Evolutionary conservation across 257 asterid species (phyloP).

Genomic region (Handroanthus guayacan): DNA sequence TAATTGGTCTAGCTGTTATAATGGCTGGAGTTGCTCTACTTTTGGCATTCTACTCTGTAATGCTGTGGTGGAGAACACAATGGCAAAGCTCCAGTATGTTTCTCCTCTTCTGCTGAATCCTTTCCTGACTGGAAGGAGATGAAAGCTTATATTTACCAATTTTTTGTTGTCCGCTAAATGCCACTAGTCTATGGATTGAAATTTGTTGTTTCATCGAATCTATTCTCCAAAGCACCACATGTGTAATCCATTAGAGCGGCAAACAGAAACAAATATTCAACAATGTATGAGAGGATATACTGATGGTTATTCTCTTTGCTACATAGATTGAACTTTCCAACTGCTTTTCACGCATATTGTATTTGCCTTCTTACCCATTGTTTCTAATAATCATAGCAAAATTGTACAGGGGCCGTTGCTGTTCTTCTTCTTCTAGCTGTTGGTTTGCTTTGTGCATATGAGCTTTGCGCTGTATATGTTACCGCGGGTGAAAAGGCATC

Average conservation of each 20-base stretch:
- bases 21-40: conserved; percentile 98
- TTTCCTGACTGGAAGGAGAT: conserved; percentile 15
- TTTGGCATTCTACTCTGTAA: conserved; percentile 90
- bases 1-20: conserved; percentile 95
- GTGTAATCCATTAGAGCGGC: neutral
- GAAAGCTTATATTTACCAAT: neutral
- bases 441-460: conserved; percentile 97
- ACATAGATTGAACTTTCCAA: neutral
- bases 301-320: conserved; percentile 9
- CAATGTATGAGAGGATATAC: neutral
- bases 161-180: conserved; percentile 1
- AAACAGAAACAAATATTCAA: neutral
- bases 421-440: conserved; percentile 95
- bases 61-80: conserved; percentile 99
- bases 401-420: conserved; percentile 93
- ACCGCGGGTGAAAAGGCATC: conserved; percentile 95
- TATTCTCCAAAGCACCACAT: neutral
- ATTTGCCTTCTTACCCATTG: conserved; percentile 26
- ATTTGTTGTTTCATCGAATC: conserved; percentile 4
- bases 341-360: conserved; percentile 19
- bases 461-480: conserved; percentile 98
- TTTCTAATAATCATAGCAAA: conserved; percentile 35
- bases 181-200: conserved; percentile 1
- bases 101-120: conserved; percentile 27
- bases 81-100: conserved; percentile 99